phyloP scores from a whole-genome alignment of 495 filamentous ascomycete species.

The Rhypophila decipiens region DNA sequence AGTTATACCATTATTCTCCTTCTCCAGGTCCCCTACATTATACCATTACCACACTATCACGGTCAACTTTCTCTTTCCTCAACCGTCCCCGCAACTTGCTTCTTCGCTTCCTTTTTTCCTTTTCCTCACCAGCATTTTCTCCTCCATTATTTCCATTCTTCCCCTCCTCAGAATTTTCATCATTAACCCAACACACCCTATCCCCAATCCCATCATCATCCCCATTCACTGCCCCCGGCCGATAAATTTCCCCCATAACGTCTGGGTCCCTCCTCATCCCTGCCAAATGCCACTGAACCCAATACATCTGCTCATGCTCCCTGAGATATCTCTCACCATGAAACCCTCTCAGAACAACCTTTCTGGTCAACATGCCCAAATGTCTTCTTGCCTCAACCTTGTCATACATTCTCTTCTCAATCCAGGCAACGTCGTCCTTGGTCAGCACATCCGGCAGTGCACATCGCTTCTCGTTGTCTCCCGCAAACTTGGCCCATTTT shows the following conservation, averaged over 20 bases:
- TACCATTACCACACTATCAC: too few species aligned
- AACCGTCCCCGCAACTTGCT: too few species aligned
- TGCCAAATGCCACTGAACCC: conserved; percentile 37
- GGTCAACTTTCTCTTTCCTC: too few species aligned
- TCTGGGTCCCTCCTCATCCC: conserved; percentile 4
- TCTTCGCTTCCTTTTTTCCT: too few species aligned
- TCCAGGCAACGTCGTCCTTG: conserved; percentile 43
- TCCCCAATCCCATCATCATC: not conserved
- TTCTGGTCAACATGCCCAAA: conserved; percentile 54
- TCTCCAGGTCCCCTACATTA: too few species aligned
- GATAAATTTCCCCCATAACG: not conserved
- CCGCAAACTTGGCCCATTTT: conserved; percentile 41
- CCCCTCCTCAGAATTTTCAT: not conserved
- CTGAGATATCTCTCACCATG: conserved; percentile 56
- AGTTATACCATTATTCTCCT: too few species aligned
- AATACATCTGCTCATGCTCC: conserved; percentile 66
- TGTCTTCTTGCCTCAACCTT: conserved; percentile 52
- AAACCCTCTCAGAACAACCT: conserved; percentile 57
- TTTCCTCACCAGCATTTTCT: too few species aligned
- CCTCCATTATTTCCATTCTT: not conserved
- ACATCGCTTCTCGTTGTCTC: conserved; percentile 21
- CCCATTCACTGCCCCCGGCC: too few species aligned
- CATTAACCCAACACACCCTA: not conserved
- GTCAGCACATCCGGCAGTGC: conserved; percentile 42
- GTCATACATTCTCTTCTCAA: conserved; percentile 56